These are phyloP conservation scores for Curvularia sp. DNA, from an alignment of 2,329 filamentous ascomycete species.

Conservation along the genomic window DNA sequence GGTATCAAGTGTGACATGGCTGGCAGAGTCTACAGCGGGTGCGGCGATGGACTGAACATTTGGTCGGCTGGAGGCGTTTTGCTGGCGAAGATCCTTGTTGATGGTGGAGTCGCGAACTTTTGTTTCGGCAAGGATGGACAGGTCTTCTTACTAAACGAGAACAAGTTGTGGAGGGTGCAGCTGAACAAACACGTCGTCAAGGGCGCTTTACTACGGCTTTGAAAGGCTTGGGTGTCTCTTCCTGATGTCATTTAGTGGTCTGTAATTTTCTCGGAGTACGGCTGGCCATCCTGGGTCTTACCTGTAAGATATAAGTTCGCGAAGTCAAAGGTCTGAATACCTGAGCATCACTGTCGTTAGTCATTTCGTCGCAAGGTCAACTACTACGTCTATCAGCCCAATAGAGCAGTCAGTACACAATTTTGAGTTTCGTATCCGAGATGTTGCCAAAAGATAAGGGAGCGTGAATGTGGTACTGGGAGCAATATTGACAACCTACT, in stretches of 20 bases:
- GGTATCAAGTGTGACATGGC: constrained; percentile 40
- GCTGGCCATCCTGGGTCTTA: not conserved
- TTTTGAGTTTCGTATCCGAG: not conserved
- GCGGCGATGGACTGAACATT: constrained; percentile 58
- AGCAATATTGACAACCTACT: not conserved
- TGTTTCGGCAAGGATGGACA: constrained; percentile 57
- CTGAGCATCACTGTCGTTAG: not conserved
- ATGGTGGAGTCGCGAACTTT: constrained; percentile 57
- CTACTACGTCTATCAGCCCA: not conserved
- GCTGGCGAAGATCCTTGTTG: constrained; percentile 46
- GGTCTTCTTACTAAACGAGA: constrained; percentile 57
- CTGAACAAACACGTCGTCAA: not conserved
- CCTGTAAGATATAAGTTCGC: not conserved
- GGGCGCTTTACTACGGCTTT: constrained; percentile 9
- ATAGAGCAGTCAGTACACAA: not conserved
- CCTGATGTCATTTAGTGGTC: not conserved
- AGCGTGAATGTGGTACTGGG: not conserved
- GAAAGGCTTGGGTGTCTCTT: not conserved
- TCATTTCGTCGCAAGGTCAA: not conserved
- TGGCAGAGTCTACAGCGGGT: constrained; percentile 63
- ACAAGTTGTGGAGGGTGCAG: constrained; percentile 26
- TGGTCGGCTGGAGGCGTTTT: constrained; percentile 55
- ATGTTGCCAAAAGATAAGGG: not conserved
- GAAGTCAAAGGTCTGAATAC: not conserved
- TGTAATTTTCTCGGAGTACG: not conserved